Evolutionary conservation across 2,329 filamentous ascomycete genomes (phyloP).

Genomic region (Hypoxylon sp.): DNA sequence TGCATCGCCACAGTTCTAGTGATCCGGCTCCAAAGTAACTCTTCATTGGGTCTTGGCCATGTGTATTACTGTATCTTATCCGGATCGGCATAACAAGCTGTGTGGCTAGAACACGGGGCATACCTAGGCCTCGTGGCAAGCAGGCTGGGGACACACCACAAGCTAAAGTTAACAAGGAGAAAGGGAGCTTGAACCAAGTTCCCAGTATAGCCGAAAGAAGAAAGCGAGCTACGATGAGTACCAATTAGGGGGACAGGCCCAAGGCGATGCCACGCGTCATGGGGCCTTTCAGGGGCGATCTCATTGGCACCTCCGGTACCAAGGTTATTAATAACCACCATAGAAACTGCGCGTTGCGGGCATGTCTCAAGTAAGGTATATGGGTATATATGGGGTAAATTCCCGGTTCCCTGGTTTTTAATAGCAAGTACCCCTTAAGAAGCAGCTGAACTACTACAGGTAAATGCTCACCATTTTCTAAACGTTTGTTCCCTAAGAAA

Average conservation of each 20-base stretch:
- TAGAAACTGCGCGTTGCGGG: slow-evolving; percentile 15
- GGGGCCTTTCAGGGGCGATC: slow-evolving; percentile 17
- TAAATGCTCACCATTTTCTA: slow-evolving; percentile 2
- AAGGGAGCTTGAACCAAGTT: slow-evolving; percentile 21
- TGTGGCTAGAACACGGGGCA: slow-evolving; percentile 22
- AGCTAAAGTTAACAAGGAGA: slow-evolving; percentile 26
- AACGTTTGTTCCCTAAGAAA: neutral
- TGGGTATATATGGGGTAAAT: slow-evolving; percentile 18
- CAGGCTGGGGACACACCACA: slow-evolving; percentile 17
- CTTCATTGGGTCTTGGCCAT: slow-evolving; percentile 39
- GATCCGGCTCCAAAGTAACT: slow-evolving; percentile 30
- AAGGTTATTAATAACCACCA: slow-evolving; percentile 27
- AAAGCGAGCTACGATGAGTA: slow-evolving; percentile 26
- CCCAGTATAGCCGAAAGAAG: slow-evolving; percentile 26
- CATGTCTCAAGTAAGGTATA: slow-evolving; percentile 20
- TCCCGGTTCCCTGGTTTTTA: slow-evolving; percentile 1
- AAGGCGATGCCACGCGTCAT: slow-evolving; percentile 33
- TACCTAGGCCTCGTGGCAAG: slow-evolving; percentile 29
- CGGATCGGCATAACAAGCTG: slow-evolving; percentile 27
- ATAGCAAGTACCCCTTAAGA: slow-evolving; percentile 1
- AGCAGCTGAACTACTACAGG: slow-evolving; percentile 1
- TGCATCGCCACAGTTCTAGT: slow-evolving; percentile 42
- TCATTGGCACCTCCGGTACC: slow-evolving; percentile 34
- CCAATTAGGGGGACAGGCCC: slow-evolving; percentile 25
- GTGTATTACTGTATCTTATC: slow-evolving; percentile 45